Evolutionary conservation across 768 basidiomycete species (phyloP).

Genomic region (Boletus barrowsii): DNA sequence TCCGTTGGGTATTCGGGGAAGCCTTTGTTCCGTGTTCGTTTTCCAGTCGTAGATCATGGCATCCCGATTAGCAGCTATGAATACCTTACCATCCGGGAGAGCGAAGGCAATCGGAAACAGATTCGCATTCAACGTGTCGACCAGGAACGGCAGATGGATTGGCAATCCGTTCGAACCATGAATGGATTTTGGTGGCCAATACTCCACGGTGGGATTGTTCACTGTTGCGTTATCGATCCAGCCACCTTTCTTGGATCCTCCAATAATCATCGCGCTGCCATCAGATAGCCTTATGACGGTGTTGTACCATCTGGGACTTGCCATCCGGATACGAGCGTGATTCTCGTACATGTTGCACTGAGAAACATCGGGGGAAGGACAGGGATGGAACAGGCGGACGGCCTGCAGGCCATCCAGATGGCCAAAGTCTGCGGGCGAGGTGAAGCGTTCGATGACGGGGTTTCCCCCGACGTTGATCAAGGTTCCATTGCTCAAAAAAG

Average conservation of each 20-base stretch:
- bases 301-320: conserved; percentile 79
- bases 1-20: conserved; percentile 71
- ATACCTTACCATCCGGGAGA: conserved; percentile 67
- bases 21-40: conserved; percentile 53
- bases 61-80: conserved; percentile 75
- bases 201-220: conserved; percentile 82
- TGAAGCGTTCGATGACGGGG: conserved; percentile 63
- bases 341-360: conserved; percentile 65
- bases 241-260: conserved; percentile 77
- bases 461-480: conserved; percentile 80
- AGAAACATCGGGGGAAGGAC: conserved; percentile 44
- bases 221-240: conserved; percentile 83
- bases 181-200: conserved; percentile 76
- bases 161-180: conserved; percentile 66
- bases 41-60: conserved; percentile 81
- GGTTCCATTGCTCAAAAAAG: conserved; percentile 74
- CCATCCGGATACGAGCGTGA: conserved; percentile 62
- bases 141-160: conserved; percentile 59
- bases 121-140: conserved; percentile 75
- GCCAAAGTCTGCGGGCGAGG: conserved; percentile 70
- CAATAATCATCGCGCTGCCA: conserved; percentile 82
- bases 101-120: conserved; percentile 75
- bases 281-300: conserved; percentile 67
- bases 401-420: conserved; percentile 72
- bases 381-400: conserved; percentile 70